Percentiles rank a stretch among this genome's conserved stretches.
phyloP scores from a whole-genome alignment of 1,284 basidiomycete genomes.

The Boletus smithii region DNA sequence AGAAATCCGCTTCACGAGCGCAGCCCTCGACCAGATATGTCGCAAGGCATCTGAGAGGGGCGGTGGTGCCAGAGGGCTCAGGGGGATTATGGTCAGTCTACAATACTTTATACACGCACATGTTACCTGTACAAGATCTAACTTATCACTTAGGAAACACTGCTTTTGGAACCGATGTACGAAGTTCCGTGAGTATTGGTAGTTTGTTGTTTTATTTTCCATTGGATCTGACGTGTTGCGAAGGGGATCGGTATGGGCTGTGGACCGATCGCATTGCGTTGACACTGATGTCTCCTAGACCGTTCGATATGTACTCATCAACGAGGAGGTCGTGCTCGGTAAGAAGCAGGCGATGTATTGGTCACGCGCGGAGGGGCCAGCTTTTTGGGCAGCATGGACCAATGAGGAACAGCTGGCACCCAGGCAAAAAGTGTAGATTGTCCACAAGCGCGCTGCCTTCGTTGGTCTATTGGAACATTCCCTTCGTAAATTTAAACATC shows the following conservation, averaged over 20 bases:
- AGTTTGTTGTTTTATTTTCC: background rate
- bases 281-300: conserved; percentile 38
- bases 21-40: conserved; percentile 75
- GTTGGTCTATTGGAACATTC: background rate
- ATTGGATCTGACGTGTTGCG: conserved; percentile 6
- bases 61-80: conserved; percentile 85
- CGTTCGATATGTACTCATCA: conserved; percentile 61
- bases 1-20: conserved; percentile 78
- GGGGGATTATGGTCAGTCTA: conserved; percentile 77
- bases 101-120: background rate
- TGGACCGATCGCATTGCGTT: background rate
- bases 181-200: conserved; percentile 77
- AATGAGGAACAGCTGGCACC: conserved; percentile 43
- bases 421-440: conserved; percentile 15
- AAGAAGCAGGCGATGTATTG: conserved; percentile 56
- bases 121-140: conserved; percentile 1
- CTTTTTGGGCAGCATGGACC: conserved; percentile 53
- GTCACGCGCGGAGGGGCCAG: conserved; percentile 52
- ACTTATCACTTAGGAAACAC: conserved; percentile 53
- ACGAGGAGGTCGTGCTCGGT: conserved; percentile 50
- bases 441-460: background rate
- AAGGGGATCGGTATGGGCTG: conserved; percentile 45
- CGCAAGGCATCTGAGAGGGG: conserved; percentile 73
- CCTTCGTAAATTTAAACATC: background rate
- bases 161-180: conserved; percentile 86